Evolutionary conservation across 2,329 filamentous ascomycete genomes (phyloP).

Genomic region (Myotisia sp.): DNA sequence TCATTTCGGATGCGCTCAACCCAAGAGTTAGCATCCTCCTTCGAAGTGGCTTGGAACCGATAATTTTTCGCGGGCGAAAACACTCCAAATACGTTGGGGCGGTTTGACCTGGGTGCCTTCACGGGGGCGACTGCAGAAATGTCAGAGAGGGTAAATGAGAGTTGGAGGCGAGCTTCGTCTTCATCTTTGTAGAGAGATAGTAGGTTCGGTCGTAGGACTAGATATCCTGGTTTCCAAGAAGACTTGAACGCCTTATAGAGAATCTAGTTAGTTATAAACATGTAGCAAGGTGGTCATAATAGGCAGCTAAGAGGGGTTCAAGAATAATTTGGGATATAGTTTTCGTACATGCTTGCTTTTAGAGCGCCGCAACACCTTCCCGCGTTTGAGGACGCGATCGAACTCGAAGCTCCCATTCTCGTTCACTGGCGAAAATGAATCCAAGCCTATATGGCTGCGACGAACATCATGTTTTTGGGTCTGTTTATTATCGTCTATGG

Average conservation of each 20-base stretch:
- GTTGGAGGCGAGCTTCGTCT: slow-evolving; percentile 74
- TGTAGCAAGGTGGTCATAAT: slow-evolving; percentile 1
- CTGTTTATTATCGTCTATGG: background rate
- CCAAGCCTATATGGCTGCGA: slow-evolving; percentile 39
- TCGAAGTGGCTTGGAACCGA: slow-evolving; percentile 64
- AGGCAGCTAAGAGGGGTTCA: too few relatives aligned
- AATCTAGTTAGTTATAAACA: background rate
- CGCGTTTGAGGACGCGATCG: slow-evolving; percentile 82
- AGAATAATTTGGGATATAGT: background rate
- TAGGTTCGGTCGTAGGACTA: slow-evolving; percentile 79
- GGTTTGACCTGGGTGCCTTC: slow-evolving; percentile 76
- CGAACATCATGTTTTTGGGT: slow-evolving; percentile 10
- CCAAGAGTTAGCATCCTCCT: slow-evolving; percentile 71
- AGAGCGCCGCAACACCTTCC: slow-evolving; percentile 73
- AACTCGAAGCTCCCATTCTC: slow-evolving; percentile 94
- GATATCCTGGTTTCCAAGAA: slow-evolving; percentile 79
- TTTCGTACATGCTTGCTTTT: slow-evolving; percentile 72
- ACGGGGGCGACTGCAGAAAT: slow-evolving; percentile 81
- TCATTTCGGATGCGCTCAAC: slow-evolving; percentile 65
- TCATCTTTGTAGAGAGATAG: slow-evolving; percentile 88
- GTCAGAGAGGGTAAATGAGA: slow-evolving; percentile 77
- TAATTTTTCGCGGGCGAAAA: slow-evolving; percentile 87
- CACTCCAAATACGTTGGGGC: slow-evolving; percentile 76
- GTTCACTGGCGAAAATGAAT: slow-evolving; percentile 71
- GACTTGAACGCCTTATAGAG: slow-evolving; percentile 34